Evolutionary conservation across 2,329 filamentous ascomycete genomes (phyloP), one percentile per base, ranked within the genome.

Genomic region (Neofusicoccum sp.): DNA sequence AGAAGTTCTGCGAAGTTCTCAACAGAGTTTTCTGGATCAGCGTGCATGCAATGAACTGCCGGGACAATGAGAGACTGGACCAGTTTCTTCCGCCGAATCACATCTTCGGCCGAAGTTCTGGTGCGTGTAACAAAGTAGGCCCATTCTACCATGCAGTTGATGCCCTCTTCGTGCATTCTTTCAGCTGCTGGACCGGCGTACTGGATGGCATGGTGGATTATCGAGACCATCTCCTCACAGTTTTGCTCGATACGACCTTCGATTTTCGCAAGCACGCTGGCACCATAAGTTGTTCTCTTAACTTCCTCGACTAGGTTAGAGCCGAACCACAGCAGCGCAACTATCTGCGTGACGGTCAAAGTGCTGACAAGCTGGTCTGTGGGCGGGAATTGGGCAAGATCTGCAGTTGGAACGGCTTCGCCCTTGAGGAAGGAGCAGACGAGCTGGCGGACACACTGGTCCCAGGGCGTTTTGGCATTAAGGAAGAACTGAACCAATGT

Each of bases 401-500:
- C 75, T 12, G 80, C 78, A n/a, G 84, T 76, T 0, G 83, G 70
- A 5, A 82, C 71, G 14, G 75, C 73, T 36, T 75, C 75, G 62
- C 79, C 79, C 24, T 75, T 71, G 53, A 76, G 81, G 16, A 89
- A 77, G 60, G 84, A 89, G 60, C 82, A 78, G 40, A 86, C 68
- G n/a, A 91, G 75, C 68, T 89, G 86, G 38, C 80, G 80, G 34
- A 91, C 73, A 63, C 87, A 90, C 54, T 76, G 77, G n/a, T 80
- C 78, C 89, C 90, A 93, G 5, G 83, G 77, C 9, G 81, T 76
- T 9, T 89, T 84, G 63, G 89, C 89, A 61, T 88, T 88, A 33
- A 90, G 80, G 68, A 90, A 92, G 69, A 88, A 91, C 20, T 88
- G 88, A 14, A 89, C 87, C 6, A 93, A 76, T 6, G 89, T 89